Evolutionary conservation across 1,139 yeast genomes (phyloP).

Genomic region (Kodamaea suecica): DNA sequence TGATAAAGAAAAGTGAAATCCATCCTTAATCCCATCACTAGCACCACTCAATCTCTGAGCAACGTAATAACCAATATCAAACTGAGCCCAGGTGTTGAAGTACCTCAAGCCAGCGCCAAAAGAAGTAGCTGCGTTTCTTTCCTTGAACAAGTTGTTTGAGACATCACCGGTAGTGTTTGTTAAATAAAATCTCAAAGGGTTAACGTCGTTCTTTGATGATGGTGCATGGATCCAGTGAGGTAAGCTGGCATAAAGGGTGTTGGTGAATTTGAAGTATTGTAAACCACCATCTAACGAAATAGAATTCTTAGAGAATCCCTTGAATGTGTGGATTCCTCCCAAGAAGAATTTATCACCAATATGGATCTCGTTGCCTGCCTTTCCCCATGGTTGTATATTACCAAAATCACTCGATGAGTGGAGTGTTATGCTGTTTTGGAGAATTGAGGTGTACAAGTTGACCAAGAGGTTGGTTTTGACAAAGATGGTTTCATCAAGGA

Average conservation of each 20-base stretch:
- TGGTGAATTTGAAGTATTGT: slow-evolving; percentile 36
- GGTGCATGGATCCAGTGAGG: slow-evolving; percentile 30
- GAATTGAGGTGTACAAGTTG: slow-evolving; percentile 36
- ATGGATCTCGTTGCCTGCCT: slow-evolving; percentile 31
- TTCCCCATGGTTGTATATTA: slow-evolving; percentile 19
- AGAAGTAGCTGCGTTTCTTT: slow-evolving; percentile 27
- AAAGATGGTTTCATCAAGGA: slow-evolving; percentile 14
- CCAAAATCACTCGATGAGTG: slow-evolving; percentile 38
- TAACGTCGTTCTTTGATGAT: slow-evolving; percentile 15
- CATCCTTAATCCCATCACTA: slow-evolving; percentile 39
- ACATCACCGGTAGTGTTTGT: slow-evolving; percentile 35
- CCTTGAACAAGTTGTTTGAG: slow-evolving; percentile 26
- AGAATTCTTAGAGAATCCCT: slow-evolving; percentile 40
- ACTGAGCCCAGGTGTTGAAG: slow-evolving; percentile 43
- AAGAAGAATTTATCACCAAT: slow-evolving; percentile 48
- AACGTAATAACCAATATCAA: slow-evolving; percentile 46
- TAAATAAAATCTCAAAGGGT: slow-evolving; percentile 45
- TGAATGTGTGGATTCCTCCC: slow-evolving; percentile 40
- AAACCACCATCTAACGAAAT: slow-evolving; percentile 40
- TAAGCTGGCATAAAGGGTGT: slow-evolving; percentile 35
- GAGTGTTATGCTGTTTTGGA: slow-evolving; percentile 37
- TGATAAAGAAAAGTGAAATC: slow-evolving; percentile 46
- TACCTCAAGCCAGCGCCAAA: slow-evolving; percentile 45
- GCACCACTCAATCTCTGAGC: slow-evolving; percentile 28
- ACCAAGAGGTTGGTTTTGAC: slow-evolving; percentile 27